Base-by-base conservation (phyloP, 2,329 filamentous ascomycete genomes). In the Lachnellula cervina region DNA sequence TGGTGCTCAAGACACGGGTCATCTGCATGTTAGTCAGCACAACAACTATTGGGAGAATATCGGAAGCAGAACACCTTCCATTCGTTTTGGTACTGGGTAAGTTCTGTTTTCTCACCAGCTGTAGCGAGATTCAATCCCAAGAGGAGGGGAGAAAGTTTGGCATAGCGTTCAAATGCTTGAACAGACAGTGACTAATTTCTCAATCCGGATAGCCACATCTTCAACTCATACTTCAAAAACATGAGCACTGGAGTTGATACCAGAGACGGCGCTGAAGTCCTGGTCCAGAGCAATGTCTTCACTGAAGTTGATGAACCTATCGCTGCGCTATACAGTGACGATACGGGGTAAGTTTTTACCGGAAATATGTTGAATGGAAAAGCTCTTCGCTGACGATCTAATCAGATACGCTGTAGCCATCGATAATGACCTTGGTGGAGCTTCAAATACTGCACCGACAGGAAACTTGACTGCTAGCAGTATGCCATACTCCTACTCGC, bases 31-130 rank as follows among this genome's bases (percentile, higher is more conserved):
- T 9, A 68, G 65, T 9, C 59, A 67, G 42, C 54, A 58, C 38
- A 58, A 67, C 48, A 67, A 67, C 57, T 58, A 64, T 23, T 54
- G 46, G 58, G n/a, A 28, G 13, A 66, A 68, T 49, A 59, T 64
- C 37, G 52, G 52, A 4, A 62, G 54, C 23, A 52, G 52, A 23
- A 74, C 72, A 0, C 85, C 86, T 4, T 81, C 78, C 4, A 68
- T 87, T 66, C 82, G 85, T 64, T 88, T 87, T 72, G 86, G 84
- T 28, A 85, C 80, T 40, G 82, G 74, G 7, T 32, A 32, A 32
- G 28, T 32, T 32, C 28, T 32, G 9, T 32, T 32, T 32, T 32
- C 9, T 32, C 28, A 32, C 11, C 8, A 32, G 28, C 11, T 32
- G 8, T 4, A 32, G 8, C 8, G 28, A 32, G 28, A 32, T 11